Evolutionary conservation across 495 filamentous ascomycete genomes (phyloP), one percentile per base, ranked within the genome.

Genomic region (Symbiotaphrina buchneri): DNA sequence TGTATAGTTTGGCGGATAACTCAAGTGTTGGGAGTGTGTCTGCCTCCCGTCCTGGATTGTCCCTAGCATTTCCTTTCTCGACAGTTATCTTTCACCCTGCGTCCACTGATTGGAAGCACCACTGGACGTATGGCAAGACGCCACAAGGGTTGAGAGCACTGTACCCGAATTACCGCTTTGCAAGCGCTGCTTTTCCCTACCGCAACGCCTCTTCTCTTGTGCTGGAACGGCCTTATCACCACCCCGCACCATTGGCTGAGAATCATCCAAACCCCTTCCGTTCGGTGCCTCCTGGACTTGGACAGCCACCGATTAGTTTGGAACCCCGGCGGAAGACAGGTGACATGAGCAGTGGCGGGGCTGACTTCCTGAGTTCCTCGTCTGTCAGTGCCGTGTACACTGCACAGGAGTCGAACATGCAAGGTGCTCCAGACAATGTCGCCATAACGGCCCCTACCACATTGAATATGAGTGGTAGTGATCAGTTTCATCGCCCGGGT

Each of bases 131-230:
- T n/a, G n/a, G n/a, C n/a, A n/a, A n/a, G n/a, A n/a, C n/a, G n/a
- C n/a, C n/a, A n/a, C n/a, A n/a, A n/a, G n/a, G n/a, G n/a, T n/a
- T n/a, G n/a, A n/a, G n/a, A n/a, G n/a, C n/a, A n/a, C n/a, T n/a
- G n/a, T n/a, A n/a, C n/a, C 35, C 35, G 3, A 27, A 15, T 2
- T 38, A 38, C 24, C 23, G 14, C 8, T 38, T 36, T 15, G 22
- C 30, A 18, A 30, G 21, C 2, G 30, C 22, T 4, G 15, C 15
- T 2, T 38, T 38, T 13, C 30, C 30, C 5, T 35, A 38, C 25
- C 35, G 35, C 0, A 38, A 38, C 27, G 35, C 35, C 6, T 21
- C 29, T 13, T n/a, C n/a, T n/a, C n/a, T n/a, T n/a, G n/a, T n/a
- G n/a, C n/a, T n/a, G 3, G 4, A 7, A 10, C 18, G 19, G 18